Evolutionary conservation across 2,329 filamentous ascomycete genomes (phyloP), one percentile per base, ranked within the genome.

Genomic region (Aspergillus hiratsukae): DNA sequence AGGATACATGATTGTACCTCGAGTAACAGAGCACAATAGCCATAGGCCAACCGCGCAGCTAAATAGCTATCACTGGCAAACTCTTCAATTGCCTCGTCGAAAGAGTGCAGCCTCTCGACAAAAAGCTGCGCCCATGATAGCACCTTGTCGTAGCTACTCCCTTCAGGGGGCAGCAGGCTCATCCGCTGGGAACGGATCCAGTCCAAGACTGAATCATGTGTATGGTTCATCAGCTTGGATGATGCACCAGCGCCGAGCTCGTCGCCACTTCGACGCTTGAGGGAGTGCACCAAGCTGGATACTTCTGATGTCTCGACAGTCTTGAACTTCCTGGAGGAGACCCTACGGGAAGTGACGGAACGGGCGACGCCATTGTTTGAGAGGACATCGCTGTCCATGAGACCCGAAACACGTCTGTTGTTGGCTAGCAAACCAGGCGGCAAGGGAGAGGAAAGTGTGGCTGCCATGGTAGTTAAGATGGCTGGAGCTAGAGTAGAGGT

Each of bases 21-120:
- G n/a, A 82, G 72, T 7, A 82, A 68, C 46, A 79, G 66, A 19
- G 70, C 71, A 25, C 75, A 77, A 61, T 77, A 74, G 17, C 75
- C 76, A 61, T 78, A 80, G 4, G 77, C 77, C 25, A 81, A 63
- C 21, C 76, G 68, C 11, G 78, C 75, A 19, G 78, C 79, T 3
- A 70, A 52, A 45, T 68, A 65, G 56, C 68, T 71, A 48, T 71
- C 70, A 3, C 66, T 66, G 1, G 66, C 70, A 55, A 74, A 72
- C 21, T 67, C 60, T 27, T 67, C 63, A 49, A 72, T 72, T 10
- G 61, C 67, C 3, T 60, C 25, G 51, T 73, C 69, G 43, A 72
- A 73, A 3, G 64, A 68, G 53, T 73, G 62, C 28, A 72, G 49
- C 9, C 70, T 58, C 48, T 72, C 69, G 40, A 70, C 59, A 49